phyloP scores from a whole-genome alignment of 495 filamentous ascomycete species.

The Penicillium riverlandense region DNA sequence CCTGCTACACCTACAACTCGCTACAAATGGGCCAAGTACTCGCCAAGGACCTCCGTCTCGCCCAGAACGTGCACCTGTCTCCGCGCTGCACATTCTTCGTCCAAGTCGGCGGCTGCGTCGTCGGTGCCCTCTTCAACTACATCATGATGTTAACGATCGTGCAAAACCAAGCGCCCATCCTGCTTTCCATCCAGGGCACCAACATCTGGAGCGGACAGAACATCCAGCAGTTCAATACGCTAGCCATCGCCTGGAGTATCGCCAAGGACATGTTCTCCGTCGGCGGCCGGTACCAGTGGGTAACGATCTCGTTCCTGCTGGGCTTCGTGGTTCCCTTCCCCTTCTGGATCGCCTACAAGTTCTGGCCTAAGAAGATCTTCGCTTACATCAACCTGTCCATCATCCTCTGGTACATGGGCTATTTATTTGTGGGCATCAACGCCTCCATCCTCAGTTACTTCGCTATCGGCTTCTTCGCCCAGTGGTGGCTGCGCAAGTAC shows the following conservation, averaged over 20 bases:
- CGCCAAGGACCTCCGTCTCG: slow-evolving; percentile 31
- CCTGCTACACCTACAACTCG: slow-evolving; percentile 23
- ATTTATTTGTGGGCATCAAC: slow-evolving; percentile 30
- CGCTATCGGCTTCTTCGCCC: slow-evolving; percentile 31
- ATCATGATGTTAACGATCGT: slow-evolving; percentile 30
- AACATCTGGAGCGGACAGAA: slow-evolving; percentile 34
- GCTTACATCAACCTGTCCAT: slow-evolving; percentile 23
- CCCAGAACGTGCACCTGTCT: slow-evolving; percentile 26
- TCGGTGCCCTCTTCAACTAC: slow-evolving; percentile 33
- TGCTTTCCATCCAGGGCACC: slow-evolving; percentile 26
- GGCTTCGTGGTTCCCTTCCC: slow-evolving; percentile 28
- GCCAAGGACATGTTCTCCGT: too few species aligned
- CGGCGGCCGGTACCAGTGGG: slow-evolving; percentile 15
- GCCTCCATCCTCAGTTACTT: slow-evolving; percentile 21
- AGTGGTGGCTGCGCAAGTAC: slow-evolving; percentile 39
- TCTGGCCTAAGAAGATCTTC: slow-evolving; percentile 8
- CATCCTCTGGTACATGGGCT: slow-evolving; percentile 27
- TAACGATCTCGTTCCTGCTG: slow-evolving; percentile 23
- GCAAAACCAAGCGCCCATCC: slow-evolving; percentile 21
- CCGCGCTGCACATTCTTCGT: slow-evolving; percentile 25
- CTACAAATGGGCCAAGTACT: slow-evolving; percentile 20
- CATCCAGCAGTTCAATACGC: slow-evolving; percentile 20
- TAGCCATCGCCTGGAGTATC: slow-evolving; percentile 28
- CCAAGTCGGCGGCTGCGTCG: slow-evolving; percentile 26
- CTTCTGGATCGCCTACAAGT: slow-evolving; percentile 21